Conservation (phyloP, 345 rosid species). For the Populus simonii region DNA sequence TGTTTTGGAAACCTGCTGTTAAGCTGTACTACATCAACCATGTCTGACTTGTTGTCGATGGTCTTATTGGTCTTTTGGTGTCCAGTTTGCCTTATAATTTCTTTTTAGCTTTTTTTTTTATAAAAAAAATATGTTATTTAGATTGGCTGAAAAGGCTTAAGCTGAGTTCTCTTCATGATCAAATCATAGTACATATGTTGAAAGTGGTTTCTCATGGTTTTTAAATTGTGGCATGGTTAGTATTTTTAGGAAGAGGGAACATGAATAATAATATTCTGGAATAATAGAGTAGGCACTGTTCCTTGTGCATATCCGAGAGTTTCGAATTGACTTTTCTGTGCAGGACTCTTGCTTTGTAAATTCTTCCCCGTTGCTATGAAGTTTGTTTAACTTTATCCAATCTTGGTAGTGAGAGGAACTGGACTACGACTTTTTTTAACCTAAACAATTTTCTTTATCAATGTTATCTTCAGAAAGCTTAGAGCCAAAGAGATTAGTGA, state of each 20-base stretch:
- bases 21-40: not conserved
- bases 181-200: not conserved
- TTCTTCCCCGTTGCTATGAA: not conserved
- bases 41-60: not conserved
- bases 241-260: not conserved
- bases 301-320: not conserved
- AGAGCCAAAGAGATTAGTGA: constrained; percentile 40
- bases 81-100: not conserved
- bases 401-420: not conserved
- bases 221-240: not conserved
- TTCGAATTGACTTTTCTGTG: not conserved
- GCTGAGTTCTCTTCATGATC: not conserved
- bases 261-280: not conserved
- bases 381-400: not conserved
- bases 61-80: not conserved
- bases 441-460: not conserved
- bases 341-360: not conserved
- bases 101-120: not conserved
- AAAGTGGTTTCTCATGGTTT: not conserved
- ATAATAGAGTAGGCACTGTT: not conserved
- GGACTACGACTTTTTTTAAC: not conserved
- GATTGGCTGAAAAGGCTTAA: not conserved
- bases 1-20: not conserved
- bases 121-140: not conserved
- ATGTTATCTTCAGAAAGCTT: constrained; percentile 2